phyloP scores from a whole-genome alignment of 1,284 basidiomycete species.

The Ustilago vetiveriae region DNA sequence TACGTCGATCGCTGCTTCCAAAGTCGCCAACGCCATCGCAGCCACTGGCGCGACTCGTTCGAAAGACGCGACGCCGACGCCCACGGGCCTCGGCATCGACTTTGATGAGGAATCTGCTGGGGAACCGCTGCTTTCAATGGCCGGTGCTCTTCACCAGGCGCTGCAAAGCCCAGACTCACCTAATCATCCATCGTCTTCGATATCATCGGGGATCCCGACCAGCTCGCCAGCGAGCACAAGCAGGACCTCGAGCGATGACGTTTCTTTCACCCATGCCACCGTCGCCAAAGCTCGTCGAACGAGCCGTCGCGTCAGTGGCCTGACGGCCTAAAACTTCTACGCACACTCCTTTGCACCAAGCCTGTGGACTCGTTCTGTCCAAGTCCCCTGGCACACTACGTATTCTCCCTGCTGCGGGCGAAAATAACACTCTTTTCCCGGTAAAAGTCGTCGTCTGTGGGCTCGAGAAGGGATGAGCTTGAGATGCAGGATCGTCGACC shows the following conservation, averaged over 20 bases:
- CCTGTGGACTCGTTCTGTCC: no score
- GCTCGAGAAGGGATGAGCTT: no score
- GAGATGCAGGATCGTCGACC: no score
- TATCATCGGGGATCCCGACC: conserved; percentile 12
- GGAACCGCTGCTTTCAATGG: conserved; percentile 16
- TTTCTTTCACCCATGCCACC: background rate
- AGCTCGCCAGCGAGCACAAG: conserved; percentile 17
- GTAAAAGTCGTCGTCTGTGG: no score
- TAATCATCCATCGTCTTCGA: conserved; percentile 6
- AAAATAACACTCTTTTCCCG: no score
- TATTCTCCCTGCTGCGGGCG: no score
- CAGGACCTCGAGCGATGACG: conserved; percentile 14
- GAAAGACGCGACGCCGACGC: conserved; percentile 5
- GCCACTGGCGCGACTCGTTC: conserved; percentile 1
- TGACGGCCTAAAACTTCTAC: conserved; percentile 10
- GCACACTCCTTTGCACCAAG: conserved; percentile 12
- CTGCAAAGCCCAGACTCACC: conserved; percentile 17
- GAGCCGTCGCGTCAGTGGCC: conserved; percentile 30
- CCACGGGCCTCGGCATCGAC: conserved; percentile 36
- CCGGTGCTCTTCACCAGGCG: conserved; percentile 13
- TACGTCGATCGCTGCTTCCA: conserved; percentile 26
- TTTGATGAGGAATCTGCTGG: conserved; percentile 11
- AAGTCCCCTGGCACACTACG: no score
- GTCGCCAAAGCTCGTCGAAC: conserved; percentile 16
- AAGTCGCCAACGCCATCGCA: conserved; percentile 25